Base-by-base conservation (phyloP, 306 rosid genomes). In the Citrullus colocynthis region DNA sequence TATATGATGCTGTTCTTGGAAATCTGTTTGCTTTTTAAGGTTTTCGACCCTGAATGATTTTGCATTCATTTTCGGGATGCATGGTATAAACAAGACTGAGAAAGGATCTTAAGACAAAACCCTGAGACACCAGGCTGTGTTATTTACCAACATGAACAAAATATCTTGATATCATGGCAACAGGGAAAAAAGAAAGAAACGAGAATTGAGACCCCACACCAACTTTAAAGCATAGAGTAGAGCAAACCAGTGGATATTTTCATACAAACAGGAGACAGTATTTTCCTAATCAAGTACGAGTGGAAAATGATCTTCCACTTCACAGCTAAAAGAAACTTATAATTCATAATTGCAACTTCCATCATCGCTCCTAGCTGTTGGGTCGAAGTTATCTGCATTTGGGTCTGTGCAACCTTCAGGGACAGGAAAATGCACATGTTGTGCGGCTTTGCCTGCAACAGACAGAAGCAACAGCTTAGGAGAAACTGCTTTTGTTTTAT, bases 291-390 rank as follows among this genome's bases (percentile, higher is more conserved):
- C 30, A 61, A 77, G 32, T n/a, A 76, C 18, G 32, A 21, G 44
- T 17, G 34, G 60, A 44, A 77, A 28, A 9, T 61, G 30, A 58
- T 21, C 74, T 77, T 65, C 83, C 77, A 70, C 80, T 36, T 11
- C 73, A 83, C 58, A 60, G 59, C 80, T 64, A 78, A 62, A 77
- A 42, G 83, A 73, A 81, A 36, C 84, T 74, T 85, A 88, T 65
- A 84, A n/a, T 71, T 54, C 77, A 85, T 85, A 89, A 37, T 41
- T 16, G 80, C 95, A 93, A 80, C 81, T 86, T 57, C 97, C 96
- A 85, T 93, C 93, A 76, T 93, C 96, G 78, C 94, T 93, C 82
- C 93, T 89, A 18, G 97, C 95, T 59, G 90, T 93, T 79, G 98
- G 97, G 77, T 88, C 95, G 64, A 80, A 93, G 88, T 89, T 93